phyloP scores from a whole-genome alignment of 2,329 filamentous ascomycete genomes.

The Trichoderma lentiforme region DNA sequence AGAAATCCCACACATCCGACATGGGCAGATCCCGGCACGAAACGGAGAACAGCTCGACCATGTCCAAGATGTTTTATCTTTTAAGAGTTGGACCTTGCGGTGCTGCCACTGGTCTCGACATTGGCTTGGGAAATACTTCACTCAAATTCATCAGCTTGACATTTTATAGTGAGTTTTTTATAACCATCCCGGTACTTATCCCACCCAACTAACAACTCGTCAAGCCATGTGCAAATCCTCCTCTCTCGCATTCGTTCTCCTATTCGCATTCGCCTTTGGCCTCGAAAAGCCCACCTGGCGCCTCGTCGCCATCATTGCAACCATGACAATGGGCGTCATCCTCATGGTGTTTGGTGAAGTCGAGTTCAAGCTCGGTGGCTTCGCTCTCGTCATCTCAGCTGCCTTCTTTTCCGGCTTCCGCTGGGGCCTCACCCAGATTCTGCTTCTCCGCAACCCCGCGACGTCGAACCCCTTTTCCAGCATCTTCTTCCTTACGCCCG shows the following conservation, averaged over 20 bases:
- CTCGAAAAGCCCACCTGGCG: conserved; percentile 84
- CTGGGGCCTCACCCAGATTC: conserved; percentile 97
- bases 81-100: conserved; percentile 91
- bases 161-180: conserved; percentile 71
- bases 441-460: conserved; percentile 87
- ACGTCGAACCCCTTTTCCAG: conserved; percentile 96
- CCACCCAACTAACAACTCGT: conserved; percentile 23
- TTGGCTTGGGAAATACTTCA: conserved; percentile 92
- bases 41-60: conserved; percentile 59
- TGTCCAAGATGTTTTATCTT: conserved; percentile 88
- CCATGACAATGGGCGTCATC: conserved; percentile 89
- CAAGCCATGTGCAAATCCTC: conserved; percentile 97
- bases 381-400: conserved; percentile 86
- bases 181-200: not conserved
- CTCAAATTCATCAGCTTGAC: conserved; percentile 94
- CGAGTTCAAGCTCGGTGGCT: conserved; percentile 81
- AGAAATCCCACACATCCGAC: conserved; percentile 46
- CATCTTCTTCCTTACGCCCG: conserved; percentile 94
- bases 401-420: conserved; percentile 95
- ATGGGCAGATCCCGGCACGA: conserved; percentile 50
- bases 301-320: conserved; percentile 79
- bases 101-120: conserved; percentile 88
- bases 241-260: conserved; percentile 86
- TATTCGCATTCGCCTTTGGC: conserved; percentile 92
- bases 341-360: conserved; percentile 99